A percentile compares a stretch with the other conserved stretches of the same genome.
Conservation (phyloP, 2,329 filamentous ascomycete genomes). For the Claviceps lovelessii region DNA sequence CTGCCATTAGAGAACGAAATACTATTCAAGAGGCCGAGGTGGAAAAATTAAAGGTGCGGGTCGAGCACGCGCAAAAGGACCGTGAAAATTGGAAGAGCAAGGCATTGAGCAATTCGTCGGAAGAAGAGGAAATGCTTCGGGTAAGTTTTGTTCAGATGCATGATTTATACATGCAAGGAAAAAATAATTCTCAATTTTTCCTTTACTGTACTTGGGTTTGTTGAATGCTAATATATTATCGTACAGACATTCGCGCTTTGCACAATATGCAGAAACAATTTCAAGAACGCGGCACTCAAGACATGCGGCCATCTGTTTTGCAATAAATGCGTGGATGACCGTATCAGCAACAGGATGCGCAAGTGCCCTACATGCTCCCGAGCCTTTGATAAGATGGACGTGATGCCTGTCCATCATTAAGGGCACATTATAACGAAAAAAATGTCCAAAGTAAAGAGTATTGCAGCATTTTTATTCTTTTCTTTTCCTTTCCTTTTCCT, state of each 20-base stretch:
- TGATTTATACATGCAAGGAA: neutral
- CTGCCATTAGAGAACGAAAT: slow-evolving; percentile 39
- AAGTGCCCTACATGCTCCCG: slow-evolving; percentile 93
- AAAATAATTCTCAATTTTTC: too few relatives aligned
- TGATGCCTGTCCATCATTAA: slow-evolving; percentile 55
- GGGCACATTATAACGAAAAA: neutral
- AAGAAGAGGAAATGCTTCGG: slow-evolving; percentile 72
- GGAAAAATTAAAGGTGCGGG: slow-evolving; percentile 62
- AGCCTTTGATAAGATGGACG: slow-evolving; percentile 80
- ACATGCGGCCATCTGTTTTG: slow-evolving; percentile 94
- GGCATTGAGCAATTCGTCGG: slow-evolving; percentile 63
- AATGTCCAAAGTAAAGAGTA: neutral
- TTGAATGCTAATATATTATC: slow-evolving; percentile 11
- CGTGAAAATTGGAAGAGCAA: slow-evolving; percentile 77
- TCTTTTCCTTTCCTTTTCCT: too few relatives aligned
- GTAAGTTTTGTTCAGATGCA: slow-evolving; percentile 40
- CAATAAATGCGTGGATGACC: slow-evolving; percentile 75
- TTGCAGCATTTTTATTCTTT: neutral
- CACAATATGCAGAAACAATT: slow-evolving; percentile 80
- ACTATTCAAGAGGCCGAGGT: slow-evolving; percentile 57
- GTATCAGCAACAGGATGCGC: slow-evolving; percentile 75
- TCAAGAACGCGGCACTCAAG: slow-evolving; percentile 89
- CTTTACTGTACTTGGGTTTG: neutral
- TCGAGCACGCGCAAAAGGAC: slow-evolving; percentile 69
- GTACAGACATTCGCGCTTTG: slow-evolving; percentile 44